Base-by-base conservation (phyloP, 345 rosid species). In the Abelmoschus esculentus region DNA sequence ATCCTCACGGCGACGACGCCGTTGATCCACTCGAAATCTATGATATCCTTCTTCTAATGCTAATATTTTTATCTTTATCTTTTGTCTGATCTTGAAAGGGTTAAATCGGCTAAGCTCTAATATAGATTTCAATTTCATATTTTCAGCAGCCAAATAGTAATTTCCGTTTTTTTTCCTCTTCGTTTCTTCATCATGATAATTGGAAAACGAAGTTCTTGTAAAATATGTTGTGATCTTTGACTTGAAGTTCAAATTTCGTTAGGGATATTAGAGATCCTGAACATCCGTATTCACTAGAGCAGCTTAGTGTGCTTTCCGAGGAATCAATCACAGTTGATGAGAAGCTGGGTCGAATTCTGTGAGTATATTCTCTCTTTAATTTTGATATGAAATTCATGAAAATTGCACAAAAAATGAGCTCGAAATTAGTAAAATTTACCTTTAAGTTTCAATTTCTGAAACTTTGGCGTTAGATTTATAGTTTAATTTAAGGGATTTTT, bases 251-350 rank as follows among this genome's bases (percentile, higher is more conserved):
- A 92, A 80, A 92, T 86, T 83, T 77, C 73, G 98, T 92, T 81
- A 88, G 96, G 81, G 98, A 92, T 77, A 90, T 92, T 57, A 84
- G 98, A 80, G 98, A 92, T 86, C 96, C 98, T 49, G 96, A 92
- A 79, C 96, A 92, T 58, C 96, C 98, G 12, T 90, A 92, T 72
- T 88, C 98, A 11, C 80, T 92, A 65, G 98, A 92, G 73, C 96
- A 92, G 87, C 96, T 92, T 36, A 88, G 96, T 63, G 98, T 92
- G 78, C 87, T 92, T 10, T 90, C 98, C 10, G 98, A 92, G 78
- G 96, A 92, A 70, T 92, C 98, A 40, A 82, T 92, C 79, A 82
- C 91, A 26, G 88, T 90, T 54, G 96, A 87, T 56, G 96, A 90
- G 87, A 88, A 86, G 83, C 91, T 88, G 49, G 86, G 91, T 50